A percentile compares a stretch with the other conserved stretches of the same genome.
phyloP scores from a whole-genome alignment of 768 basidiomycete species.

The Agrocybe pediades region DNA sequence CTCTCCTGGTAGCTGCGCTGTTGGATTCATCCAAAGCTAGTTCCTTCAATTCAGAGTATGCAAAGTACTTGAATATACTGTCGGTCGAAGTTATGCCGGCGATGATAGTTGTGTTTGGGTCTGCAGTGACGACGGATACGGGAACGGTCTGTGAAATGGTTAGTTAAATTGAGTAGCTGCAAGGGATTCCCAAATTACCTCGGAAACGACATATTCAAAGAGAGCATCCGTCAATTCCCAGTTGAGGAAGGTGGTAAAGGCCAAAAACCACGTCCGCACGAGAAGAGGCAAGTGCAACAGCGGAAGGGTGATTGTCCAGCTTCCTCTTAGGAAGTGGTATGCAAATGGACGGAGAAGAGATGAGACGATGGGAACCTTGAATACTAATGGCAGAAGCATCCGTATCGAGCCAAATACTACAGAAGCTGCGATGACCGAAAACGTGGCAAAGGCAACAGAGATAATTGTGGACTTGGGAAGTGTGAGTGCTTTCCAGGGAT shows the following conservation, averaged over 20 bases:
- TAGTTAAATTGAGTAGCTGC: slow-evolving; percentile 3
- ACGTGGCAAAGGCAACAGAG: slow-evolving; percentile 39
- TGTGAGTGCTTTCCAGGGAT: slow-evolving; percentile 5
- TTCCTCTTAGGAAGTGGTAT: slow-evolving; percentile 60
- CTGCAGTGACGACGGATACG: slow-evolving; percentile 44
- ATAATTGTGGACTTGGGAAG: slow-evolving; percentile 35
- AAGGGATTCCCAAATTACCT: slow-evolving; percentile 39
- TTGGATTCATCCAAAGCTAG: slow-evolving; percentile 48
- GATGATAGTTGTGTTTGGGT: slow-evolving; percentile 57
- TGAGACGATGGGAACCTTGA: slow-evolving; percentile 54
- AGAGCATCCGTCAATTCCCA: slow-evolving; percentile 69
- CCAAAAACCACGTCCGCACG: slow-evolving; percentile 50
- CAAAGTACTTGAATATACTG: slow-evolving; percentile 58
- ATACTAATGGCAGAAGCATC: slow-evolving; percentile 51
- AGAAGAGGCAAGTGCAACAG: slow-evolving; percentile 47
- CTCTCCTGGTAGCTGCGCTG: slow-evolving; percentile 44
- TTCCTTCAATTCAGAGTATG: slow-evolving; percentile 61
- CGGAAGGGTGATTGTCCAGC: slow-evolving; percentile 56
- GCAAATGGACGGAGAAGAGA: slow-evolving; percentile 58
- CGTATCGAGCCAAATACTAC: slow-evolving; percentile 50
- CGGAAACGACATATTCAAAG: slow-evolving; percentile 60
- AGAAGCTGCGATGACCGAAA: slow-evolving; percentile 39
- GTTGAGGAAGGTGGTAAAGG: slow-evolving; percentile 47
- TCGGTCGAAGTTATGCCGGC: slow-evolving; percentile 64
- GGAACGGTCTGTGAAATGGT: slow-evolving; percentile 42